A percentile compares a stretch with the other conserved stretches of the same genome.
phyloP scores from a whole-genome alignment of 768 basidiomycete species.

The Butyriboletus loyo region DNA sequence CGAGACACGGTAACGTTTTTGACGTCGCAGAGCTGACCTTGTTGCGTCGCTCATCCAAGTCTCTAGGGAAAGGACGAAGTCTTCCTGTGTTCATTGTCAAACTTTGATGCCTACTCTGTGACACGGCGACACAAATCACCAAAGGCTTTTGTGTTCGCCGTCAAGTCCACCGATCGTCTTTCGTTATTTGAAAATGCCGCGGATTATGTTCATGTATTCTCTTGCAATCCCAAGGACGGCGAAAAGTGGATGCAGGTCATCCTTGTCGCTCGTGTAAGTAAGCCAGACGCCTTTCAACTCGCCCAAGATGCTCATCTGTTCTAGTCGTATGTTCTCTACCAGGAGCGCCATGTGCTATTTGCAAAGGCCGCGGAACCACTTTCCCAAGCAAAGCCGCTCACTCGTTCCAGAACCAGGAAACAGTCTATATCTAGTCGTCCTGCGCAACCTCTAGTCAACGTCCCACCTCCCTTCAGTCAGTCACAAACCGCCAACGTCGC shows the following conservation, averaged over 20 bases:
- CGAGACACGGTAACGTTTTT: conserved; percentile 68
- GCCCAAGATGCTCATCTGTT: conserved; percentile 9
- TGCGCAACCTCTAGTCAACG: conserved; percentile 48
- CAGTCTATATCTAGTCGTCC: conserved; percentile 34
- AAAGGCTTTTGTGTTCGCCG: conserved; percentile 78
- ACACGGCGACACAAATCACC: conserved; percentile 79
- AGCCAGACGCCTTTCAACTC: not conserved
- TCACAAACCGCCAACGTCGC: conserved; percentile 37
- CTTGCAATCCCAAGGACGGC: conserved; percentile 71
- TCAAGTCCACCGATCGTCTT: conserved; percentile 86
- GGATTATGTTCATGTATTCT: conserved; percentile 88
- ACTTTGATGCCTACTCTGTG: conserved; percentile 84
- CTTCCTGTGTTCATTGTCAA: conserved; percentile 79
- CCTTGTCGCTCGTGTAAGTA: conserved; percentile 73
- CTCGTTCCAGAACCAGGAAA: conserved; percentile 38
- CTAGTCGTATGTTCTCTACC: conserved; percentile 80
- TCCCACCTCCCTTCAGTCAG: conserved; percentile 40
- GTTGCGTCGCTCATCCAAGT: conserved; percentile 3
- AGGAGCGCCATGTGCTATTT: conserved; percentile 67
- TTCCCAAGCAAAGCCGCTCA: conserved; percentile 32
- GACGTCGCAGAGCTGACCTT: not conserved
- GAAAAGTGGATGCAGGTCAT: conserved; percentile 77
- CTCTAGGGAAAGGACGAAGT: conserved; percentile 79
- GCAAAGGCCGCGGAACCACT: conserved; percentile 23
- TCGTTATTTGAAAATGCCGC: conserved; percentile 83